A percentile compares a stretch with the other conserved stretches of the same genome.
Evolutionary conservation across 441 rosid species (phyloP).

Genomic region (Syzygium syzygioides): DNA sequence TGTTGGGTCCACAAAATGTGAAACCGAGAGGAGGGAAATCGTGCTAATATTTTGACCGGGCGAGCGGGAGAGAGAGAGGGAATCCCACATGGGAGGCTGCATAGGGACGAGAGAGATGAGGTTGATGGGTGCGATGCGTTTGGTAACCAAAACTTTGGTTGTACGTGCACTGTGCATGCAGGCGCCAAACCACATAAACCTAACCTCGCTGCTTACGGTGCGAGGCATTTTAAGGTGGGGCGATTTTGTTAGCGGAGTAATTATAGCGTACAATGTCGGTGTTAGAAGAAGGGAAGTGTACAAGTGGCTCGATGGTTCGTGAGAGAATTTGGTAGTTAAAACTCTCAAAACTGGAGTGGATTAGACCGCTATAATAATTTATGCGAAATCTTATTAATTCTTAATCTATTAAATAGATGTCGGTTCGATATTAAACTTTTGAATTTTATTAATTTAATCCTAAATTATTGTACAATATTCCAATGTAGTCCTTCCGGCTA

Average conservation of each 20-base stretch:
- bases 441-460: fast-evolving
- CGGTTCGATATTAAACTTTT: not conserved
- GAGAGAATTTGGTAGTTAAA: not conserved
- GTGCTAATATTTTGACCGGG: not conserved
- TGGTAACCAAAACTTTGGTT: not conserved
- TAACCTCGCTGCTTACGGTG: not conserved
- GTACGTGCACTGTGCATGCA: not conserved
- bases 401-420: too few species aligned
- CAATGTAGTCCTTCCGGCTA: too few species aligned
- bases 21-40: not conserved
- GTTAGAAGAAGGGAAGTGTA: too few species aligned
- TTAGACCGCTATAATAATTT: not conserved
- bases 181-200: not conserved
- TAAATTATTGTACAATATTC: not conserved
- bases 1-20: not conserved
- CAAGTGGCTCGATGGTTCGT: not conserved
- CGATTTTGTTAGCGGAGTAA: too few species aligned
- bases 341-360: not conserved
- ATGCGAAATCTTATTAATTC: too few species aligned
- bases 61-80: not conserved
- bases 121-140: not conserved
- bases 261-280: too few species aligned
- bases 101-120: not conserved
- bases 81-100: not conserved
- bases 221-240: too few species aligned